Conservation (phyloP, 495 filamentous ascomycete genomes). For the Penicillium paxilli region DNA sequence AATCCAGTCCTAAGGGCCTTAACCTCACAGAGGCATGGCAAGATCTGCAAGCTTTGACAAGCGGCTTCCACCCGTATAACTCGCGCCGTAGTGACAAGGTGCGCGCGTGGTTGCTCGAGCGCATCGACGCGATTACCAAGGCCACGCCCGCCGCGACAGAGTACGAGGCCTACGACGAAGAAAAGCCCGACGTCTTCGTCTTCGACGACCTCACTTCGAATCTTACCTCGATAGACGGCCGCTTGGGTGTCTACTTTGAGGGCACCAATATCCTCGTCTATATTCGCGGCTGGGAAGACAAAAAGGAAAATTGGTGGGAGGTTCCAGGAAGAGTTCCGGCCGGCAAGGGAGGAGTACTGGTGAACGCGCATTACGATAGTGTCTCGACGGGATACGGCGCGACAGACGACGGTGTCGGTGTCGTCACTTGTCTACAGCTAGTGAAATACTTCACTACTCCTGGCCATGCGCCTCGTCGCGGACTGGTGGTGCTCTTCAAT, state of each 20-base stretch:
- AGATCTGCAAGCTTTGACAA: constrained; percentile 75
- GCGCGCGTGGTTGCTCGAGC: constrained; percentile 69
- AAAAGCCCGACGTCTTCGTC: constrained; percentile 54
- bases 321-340: constrained; percentile 43
- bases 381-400: constrained; percentile 90
- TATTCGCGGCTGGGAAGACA: constrained; percentile 77
- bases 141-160: constrained; percentile 40
- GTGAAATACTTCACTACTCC: constrained; percentile 81
- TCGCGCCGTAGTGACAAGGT: constrained; percentile 78
- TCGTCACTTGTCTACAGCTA: constrained; percentile 83
- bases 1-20: constrained; percentile 58
- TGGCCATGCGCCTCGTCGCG: constrained; percentile 73
- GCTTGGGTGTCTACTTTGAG: constrained; percentile 71
- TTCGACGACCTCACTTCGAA: constrained; percentile 84
- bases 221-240: constrained; percentile 54
- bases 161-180: constrained; percentile 19
- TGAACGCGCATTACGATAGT: constrained; percentile 96
- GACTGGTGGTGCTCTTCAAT: constrained; percentile 85
- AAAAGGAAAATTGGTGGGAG: constrained; percentile 64
- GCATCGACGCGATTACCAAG: constrained; percentile 67
- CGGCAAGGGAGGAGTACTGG: constrained; percentile 74
- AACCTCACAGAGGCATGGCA: constrained; percentile 84
- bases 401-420: constrained; percentile 91
- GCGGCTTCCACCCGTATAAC: constrained; percentile 85
- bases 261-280: constrained; percentile 92